phyloP scores from a whole-genome alignment of 257 asterid species.

The Gentiana macrophylla region DNA sequence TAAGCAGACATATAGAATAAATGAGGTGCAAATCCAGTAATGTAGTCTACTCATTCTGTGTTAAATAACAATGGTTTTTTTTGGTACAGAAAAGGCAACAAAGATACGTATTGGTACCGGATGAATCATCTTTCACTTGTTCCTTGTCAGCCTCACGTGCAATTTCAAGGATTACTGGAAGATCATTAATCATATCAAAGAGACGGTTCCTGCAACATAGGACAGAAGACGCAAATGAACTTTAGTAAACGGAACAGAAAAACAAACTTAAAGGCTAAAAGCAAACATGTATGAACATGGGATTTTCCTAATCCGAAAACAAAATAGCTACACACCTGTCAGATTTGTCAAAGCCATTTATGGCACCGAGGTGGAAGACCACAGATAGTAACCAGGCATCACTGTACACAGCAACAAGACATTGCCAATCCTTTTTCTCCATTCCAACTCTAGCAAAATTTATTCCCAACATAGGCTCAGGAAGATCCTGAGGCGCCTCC shows the following conservation, averaged over 20 bases:
- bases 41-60: too few species aligned
- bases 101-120: slow-evolving; percentile 24
- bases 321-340: slow-evolving; percentile 17
- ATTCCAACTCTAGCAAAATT: slow-evolving; percentile 42
- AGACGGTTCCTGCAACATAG: slow-evolving; percentile 60
- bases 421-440: slow-evolving; percentile 39
- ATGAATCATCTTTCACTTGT: slow-evolving; percentile 41
- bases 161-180: slow-evolving; percentile 68
- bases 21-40: too few species aligned
- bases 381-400: slow-evolving; percentile 36
- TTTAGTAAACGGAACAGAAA: too few species aligned
- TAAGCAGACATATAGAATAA: neutral
- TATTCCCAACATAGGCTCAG: slow-evolving; percentile 42
- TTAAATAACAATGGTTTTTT: too few species aligned
- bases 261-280: too few species aligned
- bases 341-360: slow-evolving; percentile 34
- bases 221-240: too few species aligned
- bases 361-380: slow-evolving; percentile 39
- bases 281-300: too few species aligned
- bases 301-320: too few species aligned
- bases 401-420: slow-evolving; percentile 39
- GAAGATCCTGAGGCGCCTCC: slow-evolving; percentile 45
- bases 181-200: slow-evolving; percentile 69
- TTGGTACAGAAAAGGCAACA: too few species aligned
- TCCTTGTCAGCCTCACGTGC: slow-evolving; percentile 64